Base-by-base conservation (phyloP, 1,284 basidiomycete species). In the Cutaneotrichosporon mucoides region DNA sequence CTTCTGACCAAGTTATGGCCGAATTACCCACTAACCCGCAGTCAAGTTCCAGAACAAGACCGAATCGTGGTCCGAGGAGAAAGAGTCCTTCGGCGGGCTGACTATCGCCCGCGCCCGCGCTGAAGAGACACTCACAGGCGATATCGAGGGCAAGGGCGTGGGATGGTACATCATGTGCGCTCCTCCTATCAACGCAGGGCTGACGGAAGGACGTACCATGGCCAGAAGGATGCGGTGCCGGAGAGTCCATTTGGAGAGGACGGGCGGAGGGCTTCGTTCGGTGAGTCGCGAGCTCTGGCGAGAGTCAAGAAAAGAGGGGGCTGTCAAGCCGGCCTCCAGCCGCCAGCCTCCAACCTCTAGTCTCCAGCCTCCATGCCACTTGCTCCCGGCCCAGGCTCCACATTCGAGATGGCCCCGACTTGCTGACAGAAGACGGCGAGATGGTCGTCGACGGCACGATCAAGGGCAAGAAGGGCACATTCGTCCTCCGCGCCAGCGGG, bases 141-240 rank as follows among this genome's bases (percentile, higher is more conserved):
- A 16, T 10, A 15, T 51, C 16, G 49, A 51, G 49, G 49, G 49
- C 49, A 51, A 40, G 38, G 49, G 15, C 15, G 37, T 51, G 11
- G 49, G 37, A 9, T 24, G 15, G 37, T 51, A 51, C 49, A 41
- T 51, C 38, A 51, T 51, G 49, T 51, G 12, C 7, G 49, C n/a
- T 16, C 34, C 5, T 5, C 34, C 13, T 6, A 6, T 38, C 34
- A 9, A n/a, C 5, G 6, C 11, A 2, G 10, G 11, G 15, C 49
- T 41, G 16, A 40, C 38, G 9, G 15, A 1, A 51, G 49, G 49
- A 41, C 38, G 38, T 51, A 51, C 38, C 13, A 11, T 24, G 49
- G 49, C 37, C 49, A 37, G 7, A 38, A 38, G n/a, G n/a, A n/a
- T 12, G 16, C 15, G 49, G 33, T 10, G 38, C 15, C 16, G 11